phyloP scores from a whole-genome alignment of 352 stramenopile genomes.

The Pythium brachiatum region DNA sequence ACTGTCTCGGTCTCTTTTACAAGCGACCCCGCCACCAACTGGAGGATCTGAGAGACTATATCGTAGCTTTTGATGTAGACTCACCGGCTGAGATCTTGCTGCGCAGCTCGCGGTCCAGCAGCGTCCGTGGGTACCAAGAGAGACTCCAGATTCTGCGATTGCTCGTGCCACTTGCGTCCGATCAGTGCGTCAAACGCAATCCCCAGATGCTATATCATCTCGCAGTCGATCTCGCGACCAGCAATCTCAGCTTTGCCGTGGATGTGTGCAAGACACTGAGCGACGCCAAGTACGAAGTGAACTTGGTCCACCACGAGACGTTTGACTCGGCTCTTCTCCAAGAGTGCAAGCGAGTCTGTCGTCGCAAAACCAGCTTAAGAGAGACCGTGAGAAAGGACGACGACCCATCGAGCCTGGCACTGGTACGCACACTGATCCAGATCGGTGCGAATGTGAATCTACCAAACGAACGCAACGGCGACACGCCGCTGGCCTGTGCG shows the following conservation, averaged over 20 bases:
- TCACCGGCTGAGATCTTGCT: conserved; percentile 28
- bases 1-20: conserved; percentile 34
- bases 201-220: conserved; percentile 43
- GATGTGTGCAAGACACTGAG: conserved; percentile 48
- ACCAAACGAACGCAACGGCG: conserved; percentile 45
- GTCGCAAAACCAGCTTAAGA: background rate
- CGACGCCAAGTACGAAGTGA: conserved; percentile 46
- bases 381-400: background rate
- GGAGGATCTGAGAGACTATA: background rate
- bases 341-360: conserved; percentile 61
- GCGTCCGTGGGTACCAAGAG: background rate
- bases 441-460: conserved; percentile 52
- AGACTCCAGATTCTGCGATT: conserved; percentile 22
- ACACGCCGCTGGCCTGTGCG: conserved; percentile 50
- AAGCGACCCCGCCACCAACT: conserved; percentile 22
- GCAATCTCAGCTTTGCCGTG: conserved; percentile 49
- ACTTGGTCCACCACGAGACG: conserved; percentile 36
- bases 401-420: conserved; percentile 27
- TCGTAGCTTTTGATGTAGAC: conserved; percentile 26
- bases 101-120: conserved; percentile 17
- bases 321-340: conserved; percentile 47
- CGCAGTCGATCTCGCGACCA: conserved; percentile 36
- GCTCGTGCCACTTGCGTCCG: background rate
- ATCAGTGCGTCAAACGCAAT: conserved; percentile 25
- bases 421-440: conserved; percentile 48